Evolutionary conservation across 2,329 filamentous ascomycete genomes (phyloP).

Genomic region (Aspergillus sp.): DNA sequence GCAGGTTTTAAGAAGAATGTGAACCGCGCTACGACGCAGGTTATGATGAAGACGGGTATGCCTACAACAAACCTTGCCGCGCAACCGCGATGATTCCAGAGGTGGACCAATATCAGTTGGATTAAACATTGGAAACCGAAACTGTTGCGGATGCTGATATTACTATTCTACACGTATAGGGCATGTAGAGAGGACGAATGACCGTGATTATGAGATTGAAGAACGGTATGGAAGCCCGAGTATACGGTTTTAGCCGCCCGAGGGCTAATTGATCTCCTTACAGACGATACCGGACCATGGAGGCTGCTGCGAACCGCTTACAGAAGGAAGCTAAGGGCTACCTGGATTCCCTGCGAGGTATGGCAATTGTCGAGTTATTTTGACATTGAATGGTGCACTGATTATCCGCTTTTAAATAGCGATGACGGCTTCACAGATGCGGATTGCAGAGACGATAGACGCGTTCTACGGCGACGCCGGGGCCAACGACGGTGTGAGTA

Average conservation of each 20-base stretch:
- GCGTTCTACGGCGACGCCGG: conserved; percentile 98
- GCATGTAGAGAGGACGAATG: conserved; percentile 97
- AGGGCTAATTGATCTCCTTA: conserved; percentile 18
- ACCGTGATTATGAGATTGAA: conserved; percentile 98
- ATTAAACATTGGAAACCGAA: not conserved
- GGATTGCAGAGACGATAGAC: conserved; percentile 75
- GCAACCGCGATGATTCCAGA: conserved; percentile 8
- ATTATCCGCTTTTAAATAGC: conserved; percentile 51
- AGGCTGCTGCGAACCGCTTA: conserved; percentile 83
- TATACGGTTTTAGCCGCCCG: not conserved
- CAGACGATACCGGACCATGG: conserved; percentile 96
- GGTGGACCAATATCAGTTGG: not conserved
- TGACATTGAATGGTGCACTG: conserved; percentile 2
- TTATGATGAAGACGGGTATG: conserved; percentile 98
- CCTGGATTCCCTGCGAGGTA: conserved; percentile 88
- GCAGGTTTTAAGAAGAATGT: conserved; percentile 92
- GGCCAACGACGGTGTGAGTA: conserved; percentile 88
- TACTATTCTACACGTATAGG: conserved; percentile 49
- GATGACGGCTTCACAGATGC: conserved; percentile 97
- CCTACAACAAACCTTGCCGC: conserved; percentile 20
- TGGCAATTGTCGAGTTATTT: conserved; percentile 15
- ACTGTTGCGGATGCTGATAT: conserved; percentile 1
- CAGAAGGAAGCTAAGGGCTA: conserved; percentile 99
- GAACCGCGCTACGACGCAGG: conserved; percentile 97
- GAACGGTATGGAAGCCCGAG: conserved; percentile 61